Evolutionary conservation across 495 filamentous ascomycete species (phyloP).

Genomic region (Aspergillus funiculosus): DNA sequence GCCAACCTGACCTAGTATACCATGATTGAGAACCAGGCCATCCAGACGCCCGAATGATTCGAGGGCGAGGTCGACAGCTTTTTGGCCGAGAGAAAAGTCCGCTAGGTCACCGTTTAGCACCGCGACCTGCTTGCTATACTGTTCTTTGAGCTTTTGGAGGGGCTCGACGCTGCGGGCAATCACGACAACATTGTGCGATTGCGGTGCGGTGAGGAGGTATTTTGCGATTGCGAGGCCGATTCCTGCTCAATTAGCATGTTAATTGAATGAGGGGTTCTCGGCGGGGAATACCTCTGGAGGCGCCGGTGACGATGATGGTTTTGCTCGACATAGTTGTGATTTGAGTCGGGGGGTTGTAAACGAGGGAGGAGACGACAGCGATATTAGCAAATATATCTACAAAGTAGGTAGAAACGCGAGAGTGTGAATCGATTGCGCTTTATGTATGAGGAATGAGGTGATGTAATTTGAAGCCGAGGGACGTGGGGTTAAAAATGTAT

Average conservation of each 20-base stretch:
- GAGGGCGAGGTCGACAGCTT: conserved; percentile 57
- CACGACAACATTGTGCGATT: conserved; percentile 65
- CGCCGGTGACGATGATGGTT: conserved; percentile 59
- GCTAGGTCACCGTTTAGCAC: conserved; percentile 71
- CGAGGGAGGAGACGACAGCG: neutral
- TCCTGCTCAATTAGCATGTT: conserved; percentile 44
- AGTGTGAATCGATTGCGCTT: no score
- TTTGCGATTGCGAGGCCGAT: conserved; percentile 76
- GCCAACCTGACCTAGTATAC: conserved; percentile 69
- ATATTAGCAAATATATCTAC: no score
- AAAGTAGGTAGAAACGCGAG: neutral
- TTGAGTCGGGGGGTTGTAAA: neutral
- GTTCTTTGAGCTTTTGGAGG: conserved; percentile 58
- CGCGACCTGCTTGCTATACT: conserved; percentile 62
- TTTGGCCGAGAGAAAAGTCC: conserved; percentile 54
- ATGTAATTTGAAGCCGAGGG: no score
- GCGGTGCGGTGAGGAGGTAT: conserved; percentile 56
- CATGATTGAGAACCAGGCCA: conserved; percentile 83
- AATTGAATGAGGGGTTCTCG: neutral
- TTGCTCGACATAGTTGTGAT: conserved; percentile 35
- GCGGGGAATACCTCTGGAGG: conserved; percentile 51
- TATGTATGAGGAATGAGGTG: no score
- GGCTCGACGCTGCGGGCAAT: conserved; percentile 64
- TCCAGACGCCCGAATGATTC: conserved; percentile 67
- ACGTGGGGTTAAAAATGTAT: no score